These are phyloP conservation scores for Groenewaldozyma tartarivorans DNA, from an alignment of 805 yeast genomes.

Conservation along the genomic window DNA sequence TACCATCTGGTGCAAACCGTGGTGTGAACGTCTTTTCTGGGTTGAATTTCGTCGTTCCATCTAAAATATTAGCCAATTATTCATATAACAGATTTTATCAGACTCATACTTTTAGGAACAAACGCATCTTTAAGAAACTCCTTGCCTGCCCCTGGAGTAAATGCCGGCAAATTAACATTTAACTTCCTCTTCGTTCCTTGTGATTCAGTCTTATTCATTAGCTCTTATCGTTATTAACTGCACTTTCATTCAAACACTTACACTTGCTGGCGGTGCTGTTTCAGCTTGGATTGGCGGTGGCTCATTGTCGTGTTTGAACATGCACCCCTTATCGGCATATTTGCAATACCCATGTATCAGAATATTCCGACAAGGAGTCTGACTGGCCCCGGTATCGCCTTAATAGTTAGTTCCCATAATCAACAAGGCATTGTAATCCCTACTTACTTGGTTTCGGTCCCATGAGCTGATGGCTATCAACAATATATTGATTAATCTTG, in stretches of 20 bases:
- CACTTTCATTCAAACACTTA: no score
- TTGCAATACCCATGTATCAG: slow-evolving; percentile 83
- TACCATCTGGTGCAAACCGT: no score
- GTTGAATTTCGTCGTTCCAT: no score
- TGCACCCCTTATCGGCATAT: slow-evolving; percentile 80
- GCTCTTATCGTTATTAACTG: neutral
- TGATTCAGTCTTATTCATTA: neutral
- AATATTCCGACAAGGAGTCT: slow-evolving; percentile 68
- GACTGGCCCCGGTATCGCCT: slow-evolving; percentile 12
- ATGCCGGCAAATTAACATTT: slow-evolving; percentile 48
- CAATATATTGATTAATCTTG: no score
- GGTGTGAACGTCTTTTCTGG: slow-evolving; percentile 14
- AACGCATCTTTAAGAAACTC: slow-evolving; percentile 4
- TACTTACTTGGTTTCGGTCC: no score
- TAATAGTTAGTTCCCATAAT: no score
- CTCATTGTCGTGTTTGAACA: slow-evolving; percentile 60
- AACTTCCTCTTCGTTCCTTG: slow-evolving; percentile 33
- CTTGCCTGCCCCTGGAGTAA: slow-evolving; percentile 34
- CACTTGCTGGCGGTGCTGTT: slow-evolving; percentile 4
- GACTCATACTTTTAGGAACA: slow-evolving; percentile 10
- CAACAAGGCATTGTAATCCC: no score
- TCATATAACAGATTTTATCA: no score
- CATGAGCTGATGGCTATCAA: no score
- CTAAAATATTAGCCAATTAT: no score
- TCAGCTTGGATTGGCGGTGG: no score